phyloP scores from a whole-genome alignment of 805 yeast genomes.

The Grigorovia transvaalensis region DNA sequence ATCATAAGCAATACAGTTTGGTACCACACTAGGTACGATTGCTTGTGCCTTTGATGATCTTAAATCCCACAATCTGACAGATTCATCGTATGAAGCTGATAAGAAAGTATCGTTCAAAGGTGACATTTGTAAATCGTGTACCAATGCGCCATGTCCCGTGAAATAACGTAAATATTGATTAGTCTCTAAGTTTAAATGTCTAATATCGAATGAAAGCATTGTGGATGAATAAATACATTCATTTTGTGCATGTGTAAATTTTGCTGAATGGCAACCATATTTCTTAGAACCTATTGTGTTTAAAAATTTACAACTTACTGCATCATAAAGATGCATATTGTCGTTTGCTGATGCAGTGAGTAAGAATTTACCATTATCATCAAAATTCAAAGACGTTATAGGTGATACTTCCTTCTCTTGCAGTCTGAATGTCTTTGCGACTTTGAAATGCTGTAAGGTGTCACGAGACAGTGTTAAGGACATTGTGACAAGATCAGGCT shows the following conservation, averaged over 20 bases:
- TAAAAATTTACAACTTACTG: conserved; percentile 52
- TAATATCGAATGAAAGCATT: conserved; percentile 59
- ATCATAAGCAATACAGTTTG: conserved; percentile 59
- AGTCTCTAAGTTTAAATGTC: conserved; percentile 67
- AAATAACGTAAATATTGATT: conserved; percentile 78
- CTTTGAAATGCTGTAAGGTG: conserved; percentile 22
- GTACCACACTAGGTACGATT: conserved; percentile 41
- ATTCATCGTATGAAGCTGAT: conserved; percentile 63
- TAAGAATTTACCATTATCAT: conserved; percentile 70
- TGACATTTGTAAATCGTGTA: conserved; percentile 59
- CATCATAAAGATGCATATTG: conserved; percentile 73
- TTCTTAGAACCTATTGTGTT: conserved; percentile 74
- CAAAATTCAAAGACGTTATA: conserved; percentile 65
- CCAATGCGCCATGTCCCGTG: conserved; percentile 75
- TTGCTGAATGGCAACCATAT: conserved; percentile 83
- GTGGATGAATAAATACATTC: conserved; percentile 81
- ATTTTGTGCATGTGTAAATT: conserved; percentile 64
- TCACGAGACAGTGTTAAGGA: conserved; percentile 20
- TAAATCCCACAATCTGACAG: conserved; percentile 83
- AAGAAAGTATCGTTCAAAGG: conserved; percentile 58
- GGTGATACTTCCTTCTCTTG: conserved; percentile 41
- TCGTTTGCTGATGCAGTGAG: conserved; percentile 74
- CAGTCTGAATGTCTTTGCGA: conserved; percentile 42
- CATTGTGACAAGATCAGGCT: conserved; percentile 4
- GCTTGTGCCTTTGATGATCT: conserved; percentile 60